phyloP scores from a whole-genome alignment of 2,329 filamentous ascomycete genomes.

The Colletotrichum limetticola region DNA sequence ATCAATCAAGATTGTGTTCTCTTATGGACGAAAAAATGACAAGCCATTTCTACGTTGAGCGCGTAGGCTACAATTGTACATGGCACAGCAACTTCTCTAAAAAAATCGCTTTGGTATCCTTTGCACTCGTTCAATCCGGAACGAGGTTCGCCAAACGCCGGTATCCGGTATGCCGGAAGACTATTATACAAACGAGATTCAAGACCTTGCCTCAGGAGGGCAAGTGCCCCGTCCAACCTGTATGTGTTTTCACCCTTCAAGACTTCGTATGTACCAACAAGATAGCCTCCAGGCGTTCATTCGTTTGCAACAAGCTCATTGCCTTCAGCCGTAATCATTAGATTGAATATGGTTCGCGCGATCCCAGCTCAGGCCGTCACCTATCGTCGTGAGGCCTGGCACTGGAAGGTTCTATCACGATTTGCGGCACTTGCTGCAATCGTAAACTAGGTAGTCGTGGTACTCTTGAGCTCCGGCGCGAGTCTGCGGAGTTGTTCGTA shows the following conservation, averaged over 20 bases:
- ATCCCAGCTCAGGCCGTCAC: not conserved
- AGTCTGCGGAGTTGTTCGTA: conserved; percentile 38
- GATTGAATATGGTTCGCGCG: not conserved
- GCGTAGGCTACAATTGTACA: not conserved
- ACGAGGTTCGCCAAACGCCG: conserved; percentile 29
- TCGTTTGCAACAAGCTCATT: conserved; percentile 12
- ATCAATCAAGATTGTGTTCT: not conserved
- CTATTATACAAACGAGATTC: conserved; percentile 28
- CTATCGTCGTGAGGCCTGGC: conserved; percentile 33
- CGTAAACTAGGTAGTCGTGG: conserved; percentile 65
- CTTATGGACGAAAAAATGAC: not conserved
- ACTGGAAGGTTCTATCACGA: conserved; percentile 67
- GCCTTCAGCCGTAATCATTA: conserved; percentile 24
- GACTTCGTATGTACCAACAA: conserved; percentile 22
- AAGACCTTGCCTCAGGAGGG: not conserved
- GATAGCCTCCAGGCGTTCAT: conserved; percentile 4
- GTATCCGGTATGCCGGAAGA: conserved; percentile 19
- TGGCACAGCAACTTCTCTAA: conserved; percentile 11
- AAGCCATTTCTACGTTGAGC: not conserved
- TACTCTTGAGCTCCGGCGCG: conserved; percentile 43
- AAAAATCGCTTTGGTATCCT: conserved; percentile 34
- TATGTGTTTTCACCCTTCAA: conserved; percentile 7
- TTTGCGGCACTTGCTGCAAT: conserved; percentile 62
- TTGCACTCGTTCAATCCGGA: conserved; percentile 18
- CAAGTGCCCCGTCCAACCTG: conserved; percentile 7